Percentiles rank a stretch among this genome's conserved stretches.
These are phyloP conservation scores for Chaetothyriales sp. DNA, from an alignment of 2,329 filamentous ascomycete genomes.

Conservation along the genomic window DNA sequence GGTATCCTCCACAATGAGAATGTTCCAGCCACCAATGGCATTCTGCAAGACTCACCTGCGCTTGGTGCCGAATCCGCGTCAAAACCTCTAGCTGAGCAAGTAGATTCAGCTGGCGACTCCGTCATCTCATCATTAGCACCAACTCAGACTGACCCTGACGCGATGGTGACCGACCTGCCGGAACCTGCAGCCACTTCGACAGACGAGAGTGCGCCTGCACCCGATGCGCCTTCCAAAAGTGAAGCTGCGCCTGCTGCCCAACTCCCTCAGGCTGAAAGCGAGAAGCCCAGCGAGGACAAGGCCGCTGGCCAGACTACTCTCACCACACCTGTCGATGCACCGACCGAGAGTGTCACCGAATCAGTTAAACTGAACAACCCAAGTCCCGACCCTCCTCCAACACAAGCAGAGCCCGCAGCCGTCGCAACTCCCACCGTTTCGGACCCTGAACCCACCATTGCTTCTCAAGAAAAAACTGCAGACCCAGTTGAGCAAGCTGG, in stretches of 20 bases:
- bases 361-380: slow-evolving; percentile 5
- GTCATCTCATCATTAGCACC: slow-evolving; percentile 13
- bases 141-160: slow-evolving; percentile 7
- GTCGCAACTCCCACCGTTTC: slow-evolving; percentile 3
- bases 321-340: not conserved
- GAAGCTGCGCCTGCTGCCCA: slow-evolving; percentile 13
- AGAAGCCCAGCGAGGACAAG: slow-evolving; percentile 18
- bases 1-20: not conserved
- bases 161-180: slow-evolving; percentile 6
- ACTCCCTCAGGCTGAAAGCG: slow-evolving; percentile 13
- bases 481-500: not conserved
- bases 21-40: not conserved
- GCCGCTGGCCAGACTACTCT: slow-evolving; percentile 5
- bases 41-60: not conserved
- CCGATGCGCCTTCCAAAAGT: slow-evolving; percentile 18
- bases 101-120: slow-evolving; percentile 5
- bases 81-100: not conserved
- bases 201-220: slow-evolving; percentile 4
- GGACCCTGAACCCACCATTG: not conserved
- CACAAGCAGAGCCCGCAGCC: slow-evolving; percentile 20
- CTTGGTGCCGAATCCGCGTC: not conserved
- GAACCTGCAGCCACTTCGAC: not conserved
- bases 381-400: slow-evolving; percentile 11
- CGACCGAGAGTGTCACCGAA: not conserved
- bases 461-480: not conserved